Percentiles rank a stretch among this genome's conserved stretches.
phyloP scores from a whole-genome alignment of 108 stramenopile species.

The Schizochytrium sp. region DNA sequence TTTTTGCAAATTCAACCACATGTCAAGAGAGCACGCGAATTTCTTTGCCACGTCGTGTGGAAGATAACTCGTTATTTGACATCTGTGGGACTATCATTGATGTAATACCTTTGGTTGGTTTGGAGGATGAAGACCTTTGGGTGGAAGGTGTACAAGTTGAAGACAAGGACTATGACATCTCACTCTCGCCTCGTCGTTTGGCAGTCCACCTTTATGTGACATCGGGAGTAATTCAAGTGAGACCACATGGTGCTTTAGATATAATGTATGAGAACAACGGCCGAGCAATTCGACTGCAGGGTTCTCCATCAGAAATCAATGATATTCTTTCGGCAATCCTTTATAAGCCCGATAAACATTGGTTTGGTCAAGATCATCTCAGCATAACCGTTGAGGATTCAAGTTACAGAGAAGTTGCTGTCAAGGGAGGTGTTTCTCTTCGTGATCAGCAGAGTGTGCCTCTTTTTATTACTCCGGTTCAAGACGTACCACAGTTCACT shows the following conservation, averaged over 20 bases:
- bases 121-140: conserved; percentile 13
- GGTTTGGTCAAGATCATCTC: conserved; percentile 5
- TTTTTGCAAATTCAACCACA: background rate
- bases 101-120: background rate
- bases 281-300: background rate
- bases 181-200: background rate
- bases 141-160: background rate
- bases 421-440: background rate
- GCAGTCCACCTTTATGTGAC: background rate
- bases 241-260: background rate
- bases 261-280: background rate
- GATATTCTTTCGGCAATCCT: background rate
- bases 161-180: background rate
- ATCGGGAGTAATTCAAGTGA: background rate
- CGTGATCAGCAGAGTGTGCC: conserved; percentile 8
- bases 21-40: background rate
- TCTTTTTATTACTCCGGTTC: background rate
- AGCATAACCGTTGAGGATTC: conserved; percentile 26
- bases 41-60: background rate
- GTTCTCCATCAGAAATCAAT: background rate
- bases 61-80: background rate
- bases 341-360: conserved; percentile 27
- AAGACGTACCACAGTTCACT: background rate
- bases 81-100: background rate
- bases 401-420: background rate